Evolutionary conservation across 1,284 basidiomycete genomes (phyloP).

Genomic region (Phylloboletellus chloephorus): DNA sequence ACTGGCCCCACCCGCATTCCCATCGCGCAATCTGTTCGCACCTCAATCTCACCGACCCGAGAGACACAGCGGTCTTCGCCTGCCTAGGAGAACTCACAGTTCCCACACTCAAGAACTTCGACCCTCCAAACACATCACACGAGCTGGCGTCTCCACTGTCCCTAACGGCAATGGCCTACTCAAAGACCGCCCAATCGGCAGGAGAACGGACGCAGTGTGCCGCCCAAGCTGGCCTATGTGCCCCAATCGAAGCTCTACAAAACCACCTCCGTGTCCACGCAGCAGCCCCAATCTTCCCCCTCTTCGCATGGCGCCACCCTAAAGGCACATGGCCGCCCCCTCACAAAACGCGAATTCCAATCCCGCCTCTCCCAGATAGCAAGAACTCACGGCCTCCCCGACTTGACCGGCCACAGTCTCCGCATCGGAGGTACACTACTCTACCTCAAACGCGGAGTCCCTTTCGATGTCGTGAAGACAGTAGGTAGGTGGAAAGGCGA

Average conservation of each 20-base stretch:
- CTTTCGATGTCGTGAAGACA: conserved; percentile 8
- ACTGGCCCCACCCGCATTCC: conserved; percentile 15
- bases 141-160: not conserved
- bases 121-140: not conserved
- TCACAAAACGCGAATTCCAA: too few relatives aligned
- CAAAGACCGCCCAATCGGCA: too few relatives aligned
- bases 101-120: not conserved
- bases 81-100: not conserved
- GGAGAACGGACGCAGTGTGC: too few relatives aligned
- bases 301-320: too few relatives aligned
- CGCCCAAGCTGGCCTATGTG: too few relatives aligned
- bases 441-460: not conserved
- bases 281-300: too few relatives aligned
- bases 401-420: conserved; percentile 7
- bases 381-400: fast-evolving
- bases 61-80: not conserved
- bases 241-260: too few relatives aligned
- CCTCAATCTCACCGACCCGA: not conserved
- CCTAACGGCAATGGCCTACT: too few relatives aligned
- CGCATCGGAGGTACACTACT: conserved; percentile 4
- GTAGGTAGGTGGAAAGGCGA: conserved; percentile 4
- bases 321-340: too few relatives aligned
- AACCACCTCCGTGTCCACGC: too few relatives aligned
- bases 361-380: too few relatives aligned
- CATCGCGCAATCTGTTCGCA: not conserved